Percentiles rank a stretch among this genome's conserved stretches.
Evolutionary conservation across 2,329 filamentous ascomycete genomes (phyloP).

Genomic region (Neocucurbitaria cava): DNA sequence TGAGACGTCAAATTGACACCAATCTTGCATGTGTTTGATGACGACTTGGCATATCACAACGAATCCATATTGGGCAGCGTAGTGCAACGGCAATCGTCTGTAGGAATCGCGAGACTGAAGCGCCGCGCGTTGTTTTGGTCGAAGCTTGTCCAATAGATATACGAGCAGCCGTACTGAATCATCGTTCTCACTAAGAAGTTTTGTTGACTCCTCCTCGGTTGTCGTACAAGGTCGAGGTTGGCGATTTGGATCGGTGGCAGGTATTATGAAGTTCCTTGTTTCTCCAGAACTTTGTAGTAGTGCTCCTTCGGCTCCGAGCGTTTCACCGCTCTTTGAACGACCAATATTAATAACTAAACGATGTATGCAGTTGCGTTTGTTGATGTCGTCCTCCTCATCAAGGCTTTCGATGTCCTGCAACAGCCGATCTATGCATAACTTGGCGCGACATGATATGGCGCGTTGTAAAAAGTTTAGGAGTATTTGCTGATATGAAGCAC

Average conservation of each 20-base stretch:
- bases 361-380: constrained; percentile 91
- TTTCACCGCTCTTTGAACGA: constrained; percentile 68
- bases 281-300: constrained; percentile 60
- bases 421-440: constrained; percentile 73
- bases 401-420: constrained; percentile 73
- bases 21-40: constrained; percentile 86
- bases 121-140: constrained; percentile 69
- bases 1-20: constrained; percentile 84
- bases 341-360: constrained; percentile 92
- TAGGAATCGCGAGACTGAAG: constrained; percentile 76
- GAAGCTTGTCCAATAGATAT: constrained; percentile 72
- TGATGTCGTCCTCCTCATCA: constrained; percentile 90
- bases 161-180: constrained; percentile 73
- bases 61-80: constrained; percentile 93
- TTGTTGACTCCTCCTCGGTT: constrained; percentile 68
- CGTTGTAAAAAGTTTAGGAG: constrained; percentile 81
- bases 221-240: constrained; percentile 68
- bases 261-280: constrained; percentile 77
- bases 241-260: constrained; percentile 72
- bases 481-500: constrained; percentile 66
- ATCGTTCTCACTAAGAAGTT: constrained; percentile 72
- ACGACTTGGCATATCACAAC: constrained; percentile 88
- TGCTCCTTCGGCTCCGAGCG: constrained; percentile 57
- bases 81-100: constrained; percentile 86
- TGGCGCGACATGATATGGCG: constrained; percentile 74